Conservation (phyloP, 2,329 filamentous ascomycete species). For the Aspergillus piperis region DNA sequence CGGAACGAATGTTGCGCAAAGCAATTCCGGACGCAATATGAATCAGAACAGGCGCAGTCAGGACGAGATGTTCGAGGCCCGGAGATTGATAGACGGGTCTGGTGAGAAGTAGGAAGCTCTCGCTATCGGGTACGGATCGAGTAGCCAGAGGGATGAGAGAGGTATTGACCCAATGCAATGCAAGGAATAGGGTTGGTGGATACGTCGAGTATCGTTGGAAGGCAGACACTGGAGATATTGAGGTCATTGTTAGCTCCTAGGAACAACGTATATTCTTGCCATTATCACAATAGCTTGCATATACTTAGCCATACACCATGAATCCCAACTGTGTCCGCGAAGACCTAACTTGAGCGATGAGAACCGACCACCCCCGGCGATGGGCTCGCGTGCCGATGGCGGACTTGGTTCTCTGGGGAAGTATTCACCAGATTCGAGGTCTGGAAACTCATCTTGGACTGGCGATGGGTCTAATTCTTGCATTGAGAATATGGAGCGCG, state of each 20-base stretch:
- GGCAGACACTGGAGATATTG: slow-evolving; percentile 59
- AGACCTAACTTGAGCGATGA: slow-evolving; percentile 51
- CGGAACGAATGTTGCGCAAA: slow-evolving; percentile 72
- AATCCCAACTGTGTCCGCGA: slow-evolving; percentile 70
- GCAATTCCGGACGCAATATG: slow-evolving; percentile 78
- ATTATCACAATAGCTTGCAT: background rate
- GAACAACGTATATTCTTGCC: background rate
- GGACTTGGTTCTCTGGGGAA: slow-evolving; percentile 31
- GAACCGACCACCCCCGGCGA: slow-evolving; percentile 19
- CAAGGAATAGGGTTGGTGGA: slow-evolving; percentile 73
- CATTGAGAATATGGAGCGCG: slow-evolving; percentile 62
- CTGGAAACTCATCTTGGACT: slow-evolving; percentile 59
- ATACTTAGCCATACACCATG: slow-evolving; percentile 61
- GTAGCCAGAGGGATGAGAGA: slow-evolving; percentile 77
- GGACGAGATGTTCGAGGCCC: slow-evolving; percentile 74
- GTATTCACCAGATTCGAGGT: slow-evolving; percentile 55
- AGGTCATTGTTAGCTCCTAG: background rate
- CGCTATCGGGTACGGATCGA: slow-evolving; percentile 70
- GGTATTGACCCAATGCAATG: slow-evolving; percentile 78
- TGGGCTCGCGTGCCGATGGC: slow-evolving; percentile 8
- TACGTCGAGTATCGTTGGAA: slow-evolving; percentile 90
- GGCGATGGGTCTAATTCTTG: slow-evolving; percentile 80
- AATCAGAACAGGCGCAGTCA: slow-evolving; percentile 70
- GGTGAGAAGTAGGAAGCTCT: slow-evolving; percentile 85
- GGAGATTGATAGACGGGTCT: slow-evolving; percentile 89